These are phyloP conservation scores for Panicum hallii DNA, from an alignment of 202 grass and related monocot species.

Conservation along the genomic window DNA sequence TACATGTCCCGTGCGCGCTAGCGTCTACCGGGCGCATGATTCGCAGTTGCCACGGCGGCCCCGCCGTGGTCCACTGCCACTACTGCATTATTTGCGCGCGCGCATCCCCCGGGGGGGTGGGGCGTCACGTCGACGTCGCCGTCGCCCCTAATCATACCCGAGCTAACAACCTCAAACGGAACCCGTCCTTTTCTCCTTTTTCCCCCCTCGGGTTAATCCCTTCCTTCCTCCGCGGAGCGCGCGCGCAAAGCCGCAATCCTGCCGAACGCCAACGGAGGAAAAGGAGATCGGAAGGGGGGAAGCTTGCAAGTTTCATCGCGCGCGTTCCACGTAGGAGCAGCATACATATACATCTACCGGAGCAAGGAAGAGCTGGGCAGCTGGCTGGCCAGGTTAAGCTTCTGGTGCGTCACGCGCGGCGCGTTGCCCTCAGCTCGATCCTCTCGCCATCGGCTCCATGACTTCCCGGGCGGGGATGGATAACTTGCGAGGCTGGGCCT, in stretches of 20 bases:
- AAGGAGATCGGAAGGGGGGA: too few species aligned
- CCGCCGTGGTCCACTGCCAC: background rate
- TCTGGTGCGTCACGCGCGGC: background rate
- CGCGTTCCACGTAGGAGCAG: background rate
- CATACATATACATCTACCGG: background rate
- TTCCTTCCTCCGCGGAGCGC: background rate
- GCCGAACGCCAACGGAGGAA: background rate
- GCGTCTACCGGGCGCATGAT: background rate
- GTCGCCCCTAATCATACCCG: conserved; percentile 38
- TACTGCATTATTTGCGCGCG: conserved; percentile 44
- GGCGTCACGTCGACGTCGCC: background rate
- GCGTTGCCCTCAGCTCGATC: background rate
- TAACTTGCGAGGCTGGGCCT: conserved; percentile 43
- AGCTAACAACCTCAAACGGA: conserved; percentile 39
- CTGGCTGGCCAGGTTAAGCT: background rate
- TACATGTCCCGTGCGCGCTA: too few species aligned
- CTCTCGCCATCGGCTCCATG: background rate
- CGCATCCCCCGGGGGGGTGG: background rate
- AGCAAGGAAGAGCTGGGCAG: background rate
- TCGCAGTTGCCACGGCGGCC: background rate
- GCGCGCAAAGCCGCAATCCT: background rate
- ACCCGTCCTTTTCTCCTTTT: background rate
- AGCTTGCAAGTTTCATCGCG: background rate
- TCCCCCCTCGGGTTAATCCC: background rate
- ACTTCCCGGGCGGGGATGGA: conserved; percentile 2